phyloP scores from a whole-genome alignment of 2,329 filamentous ascomycete genomes.

The Fusarium hainanense region DNA sequence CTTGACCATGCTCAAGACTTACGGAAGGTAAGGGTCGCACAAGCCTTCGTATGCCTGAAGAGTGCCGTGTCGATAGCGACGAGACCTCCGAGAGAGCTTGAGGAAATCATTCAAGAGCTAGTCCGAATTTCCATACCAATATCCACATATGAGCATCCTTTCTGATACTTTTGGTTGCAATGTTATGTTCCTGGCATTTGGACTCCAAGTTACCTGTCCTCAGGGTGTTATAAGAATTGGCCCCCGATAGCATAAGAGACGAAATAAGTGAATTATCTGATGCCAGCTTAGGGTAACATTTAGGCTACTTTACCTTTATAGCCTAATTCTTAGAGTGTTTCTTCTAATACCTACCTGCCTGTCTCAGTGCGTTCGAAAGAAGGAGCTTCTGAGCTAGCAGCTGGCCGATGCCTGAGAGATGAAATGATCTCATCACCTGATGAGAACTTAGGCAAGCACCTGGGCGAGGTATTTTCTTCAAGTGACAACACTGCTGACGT shows the following conservation, averaged over 20 bases:
- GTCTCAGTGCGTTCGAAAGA: not conserved
- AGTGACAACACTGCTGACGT: too few species aligned
- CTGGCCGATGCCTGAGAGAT: not conserved
- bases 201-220: not conserved
- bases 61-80: not conserved
- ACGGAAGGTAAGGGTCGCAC: not conserved
- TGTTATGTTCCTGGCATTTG: not conserved
- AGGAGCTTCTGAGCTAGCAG: not conserved
- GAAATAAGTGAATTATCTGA: too few species aligned
- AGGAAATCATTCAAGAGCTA: not conserved
- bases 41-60: not conserved
- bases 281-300: too few species aligned
- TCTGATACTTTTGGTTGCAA: fast-evolving
- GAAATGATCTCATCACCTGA: not conserved
- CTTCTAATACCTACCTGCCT: too few species aligned
- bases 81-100: not conserved
- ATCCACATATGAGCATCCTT: not conserved
- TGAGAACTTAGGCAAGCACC: not conserved
- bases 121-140: not conserved
- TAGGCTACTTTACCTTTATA: too few species aligned
- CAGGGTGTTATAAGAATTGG: too few species aligned
- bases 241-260: too few species aligned
- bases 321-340: too few species aligned
- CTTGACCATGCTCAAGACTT: not conserved
- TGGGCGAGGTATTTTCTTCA: too few species aligned